Evolutionary conservation across 1,284 basidiomycete species (phyloP).

Genomic region (Phlebopus sp.): DNA sequence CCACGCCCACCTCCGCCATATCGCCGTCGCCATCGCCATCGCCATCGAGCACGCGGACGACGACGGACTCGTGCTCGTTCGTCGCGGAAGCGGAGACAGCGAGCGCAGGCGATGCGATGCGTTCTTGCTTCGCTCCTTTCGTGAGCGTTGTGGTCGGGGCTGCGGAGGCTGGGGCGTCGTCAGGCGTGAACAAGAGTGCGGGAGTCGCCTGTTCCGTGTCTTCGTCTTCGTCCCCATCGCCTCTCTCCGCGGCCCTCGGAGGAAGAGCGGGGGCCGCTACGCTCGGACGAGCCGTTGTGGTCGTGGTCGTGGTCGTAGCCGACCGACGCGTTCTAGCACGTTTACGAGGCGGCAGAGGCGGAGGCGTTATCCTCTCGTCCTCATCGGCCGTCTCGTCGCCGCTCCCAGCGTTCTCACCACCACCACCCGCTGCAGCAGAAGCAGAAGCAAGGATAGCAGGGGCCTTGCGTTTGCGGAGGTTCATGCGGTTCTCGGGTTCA

Average conservation of each 20-base stretch:
- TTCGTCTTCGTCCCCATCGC: constrained; percentile 4
- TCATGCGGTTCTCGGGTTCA: constrained; percentile 33
- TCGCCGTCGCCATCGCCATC: constrained; percentile 6
- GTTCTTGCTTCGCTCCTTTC: constrained; percentile 21
- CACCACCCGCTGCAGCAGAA: no score
- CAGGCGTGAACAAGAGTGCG: constrained; percentile 20
- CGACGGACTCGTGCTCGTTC: no score
- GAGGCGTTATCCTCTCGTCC: constrained; percentile 24
- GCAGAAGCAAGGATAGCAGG: constrained; percentile 19
- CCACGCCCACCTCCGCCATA: constrained; percentile 8
- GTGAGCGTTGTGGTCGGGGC: constrained; percentile 1
- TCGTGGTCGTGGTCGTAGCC: constrained; percentile 10
- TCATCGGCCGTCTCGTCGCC: constrained; percentile 31
- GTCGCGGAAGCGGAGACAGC: background rate
- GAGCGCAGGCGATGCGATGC: constrained; percentile 19
- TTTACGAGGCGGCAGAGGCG: constrained; percentile 31
- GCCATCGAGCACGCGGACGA: constrained; percentile 7
- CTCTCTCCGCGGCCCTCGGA: background rate
- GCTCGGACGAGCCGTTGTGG: background rate
- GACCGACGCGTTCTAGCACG: constrained; percentile 29
- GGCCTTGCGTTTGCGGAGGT: constrained; percentile 29
- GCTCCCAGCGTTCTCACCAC: constrained; percentile 14
- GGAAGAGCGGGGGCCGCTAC: background rate
- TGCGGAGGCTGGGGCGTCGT: constrained; percentile 10
- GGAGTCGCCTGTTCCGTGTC: constrained; percentile 5